These are phyloP conservation scores for Adansonia rubrostipa DNA, from an alignment of 441 rosid species.

Conservation along the genomic window DNA sequence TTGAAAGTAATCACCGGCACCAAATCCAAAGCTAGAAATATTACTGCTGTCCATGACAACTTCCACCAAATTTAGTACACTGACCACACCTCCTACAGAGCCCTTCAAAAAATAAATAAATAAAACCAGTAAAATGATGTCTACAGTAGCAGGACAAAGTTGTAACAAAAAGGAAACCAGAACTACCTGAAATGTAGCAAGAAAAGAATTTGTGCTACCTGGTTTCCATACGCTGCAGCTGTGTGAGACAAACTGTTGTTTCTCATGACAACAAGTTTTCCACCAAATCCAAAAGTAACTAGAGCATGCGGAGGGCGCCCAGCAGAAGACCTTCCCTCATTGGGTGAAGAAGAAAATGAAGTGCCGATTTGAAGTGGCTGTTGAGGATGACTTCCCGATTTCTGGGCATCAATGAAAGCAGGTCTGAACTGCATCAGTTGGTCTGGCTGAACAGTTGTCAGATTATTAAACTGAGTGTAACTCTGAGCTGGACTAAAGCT, in stretches of 20 bases:
- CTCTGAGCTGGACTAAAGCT: constrained; percentile 28
- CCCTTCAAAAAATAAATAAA: constrained; percentile 47
- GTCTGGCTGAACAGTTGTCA: constrained; percentile 32
- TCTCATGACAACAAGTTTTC: constrained; percentile 84
- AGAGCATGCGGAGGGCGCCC: constrained; percentile 97
- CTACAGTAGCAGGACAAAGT: constrained; percentile 29
- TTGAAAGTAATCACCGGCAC: constrained; percentile 59
- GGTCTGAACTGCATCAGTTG: constrained; percentile 32
- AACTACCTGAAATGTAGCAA: constrained; percentile 22
- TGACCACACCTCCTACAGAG: constrained; percentile 53
- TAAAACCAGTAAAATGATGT: constrained; percentile 10
- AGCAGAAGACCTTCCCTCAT: constrained; percentile 71
- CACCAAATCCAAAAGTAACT: constrained; percentile 96
- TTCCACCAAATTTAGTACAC: constrained; percentile 80
- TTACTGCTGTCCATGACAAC: constrained; percentile 48
- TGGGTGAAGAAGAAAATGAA: constrained; percentile 57
- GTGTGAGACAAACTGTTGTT: constrained; percentile 46
- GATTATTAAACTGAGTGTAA: constrained; percentile 31
- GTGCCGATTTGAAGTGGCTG: constrained; percentile 59
- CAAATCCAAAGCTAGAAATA: constrained; percentile 48
- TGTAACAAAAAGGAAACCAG: neutral
- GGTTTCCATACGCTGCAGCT: constrained; percentile 61
- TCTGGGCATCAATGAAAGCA: constrained; percentile 33
- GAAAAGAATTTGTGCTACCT: constrained; percentile 56
- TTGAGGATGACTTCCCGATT: constrained; percentile 35